Evolutionary conservation across 805 yeast species (phyloP).

Genomic region (Teunomyces lycoperdinae): DNA sequence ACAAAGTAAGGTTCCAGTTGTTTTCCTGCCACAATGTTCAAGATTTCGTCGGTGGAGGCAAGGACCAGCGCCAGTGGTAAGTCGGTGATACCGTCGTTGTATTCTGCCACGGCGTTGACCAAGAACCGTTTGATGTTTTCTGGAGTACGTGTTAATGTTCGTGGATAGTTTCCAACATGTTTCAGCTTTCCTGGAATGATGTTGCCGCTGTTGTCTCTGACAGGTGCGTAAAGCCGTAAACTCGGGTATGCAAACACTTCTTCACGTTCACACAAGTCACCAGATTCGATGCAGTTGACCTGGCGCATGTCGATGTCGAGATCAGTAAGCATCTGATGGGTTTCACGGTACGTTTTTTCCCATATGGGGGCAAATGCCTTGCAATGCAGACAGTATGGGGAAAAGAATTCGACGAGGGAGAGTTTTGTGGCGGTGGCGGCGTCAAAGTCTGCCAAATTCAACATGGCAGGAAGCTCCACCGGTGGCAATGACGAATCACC

Average conservation of each 20-base stretch:
- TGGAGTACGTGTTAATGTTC: slow-evolving; percentile 41
- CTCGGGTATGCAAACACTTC: slow-evolving; percentile 66
- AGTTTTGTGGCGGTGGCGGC: slow-evolving; percentile 47
- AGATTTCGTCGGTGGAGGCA: slow-evolving; percentile 40
- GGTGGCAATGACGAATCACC: too few relatives aligned
- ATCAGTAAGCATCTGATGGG: slow-evolving; percentile 42
- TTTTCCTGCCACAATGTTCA: slow-evolving; percentile 52
- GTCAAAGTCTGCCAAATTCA: slow-evolving; percentile 53
- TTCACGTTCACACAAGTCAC: slow-evolving; percentile 78
- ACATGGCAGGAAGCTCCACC: slow-evolving; percentile 44
- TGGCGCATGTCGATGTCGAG: slow-evolving; percentile 59
- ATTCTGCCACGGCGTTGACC: slow-evolving; percentile 50
- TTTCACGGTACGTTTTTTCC: slow-evolving; percentile 59
- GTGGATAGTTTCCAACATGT: slow-evolving; percentile 45
- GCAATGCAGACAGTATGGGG: slow-evolving; percentile 90
- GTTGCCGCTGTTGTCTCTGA: slow-evolving; percentile 29
- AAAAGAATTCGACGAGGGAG: slow-evolving; percentile 81
- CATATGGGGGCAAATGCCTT: slow-evolving; percentile 75
- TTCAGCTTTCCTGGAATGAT: slow-evolving; percentile 26
- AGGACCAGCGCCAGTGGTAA: slow-evolving; percentile 40
- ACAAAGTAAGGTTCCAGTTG: slow-evolving; percentile 50
- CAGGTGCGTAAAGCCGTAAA: slow-evolving; percentile 65
- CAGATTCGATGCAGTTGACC: slow-evolving; percentile 82
- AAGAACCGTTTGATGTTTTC: slow-evolving; percentile 53
- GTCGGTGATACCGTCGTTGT: slow-evolving; percentile 34